A percentile compares a stretch with the other conserved stretches of the same genome.
Conservation (phyloP, 129 eudicot genomes). For the Helianthus tuberosus region DNA sequence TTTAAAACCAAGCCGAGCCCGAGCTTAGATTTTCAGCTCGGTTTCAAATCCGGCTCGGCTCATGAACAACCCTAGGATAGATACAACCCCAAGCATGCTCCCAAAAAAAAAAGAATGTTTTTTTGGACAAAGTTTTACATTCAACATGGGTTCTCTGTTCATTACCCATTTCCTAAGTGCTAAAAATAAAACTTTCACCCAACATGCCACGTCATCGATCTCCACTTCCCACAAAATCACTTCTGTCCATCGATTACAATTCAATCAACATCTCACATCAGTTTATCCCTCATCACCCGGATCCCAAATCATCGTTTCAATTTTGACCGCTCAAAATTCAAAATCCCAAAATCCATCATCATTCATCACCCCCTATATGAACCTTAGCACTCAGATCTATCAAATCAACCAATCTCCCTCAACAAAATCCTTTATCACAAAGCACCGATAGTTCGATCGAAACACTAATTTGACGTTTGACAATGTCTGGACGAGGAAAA, state of each 20-base stretch:
- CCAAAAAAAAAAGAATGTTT: too few relatives aligned
- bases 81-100: too few relatives aligned
- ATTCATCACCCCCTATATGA: neutral
- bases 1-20: too few relatives aligned
- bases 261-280: too few relatives aligned
- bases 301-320: slow-evolving; percentile 1
- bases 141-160: neutral
- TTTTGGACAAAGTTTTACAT: too few relatives aligned
- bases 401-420: neutral
- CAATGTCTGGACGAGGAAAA: too few relatives aligned
- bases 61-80: too few relatives aligned
- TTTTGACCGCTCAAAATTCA: slow-evolving; percentile 18
- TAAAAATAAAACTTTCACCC: neutral
- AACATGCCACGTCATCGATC: slow-evolving; percentile 5
- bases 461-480: too few relatives aligned
- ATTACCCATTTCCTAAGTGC: neutral
- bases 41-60: too few relatives aligned
- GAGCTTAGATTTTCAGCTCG: too few relatives aligned
- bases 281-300: too few relatives aligned
- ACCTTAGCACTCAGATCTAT: neutral
- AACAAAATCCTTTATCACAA: neutral
- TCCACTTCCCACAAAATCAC: neutral
- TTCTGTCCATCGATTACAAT: neutral
- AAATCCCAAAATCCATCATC: slow-evolving; percentile 21
- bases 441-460: too few relatives aligned